Base-by-base conservation (phyloP, 768 basidiomycete species). In the Lentinus brumalis region DNA sequence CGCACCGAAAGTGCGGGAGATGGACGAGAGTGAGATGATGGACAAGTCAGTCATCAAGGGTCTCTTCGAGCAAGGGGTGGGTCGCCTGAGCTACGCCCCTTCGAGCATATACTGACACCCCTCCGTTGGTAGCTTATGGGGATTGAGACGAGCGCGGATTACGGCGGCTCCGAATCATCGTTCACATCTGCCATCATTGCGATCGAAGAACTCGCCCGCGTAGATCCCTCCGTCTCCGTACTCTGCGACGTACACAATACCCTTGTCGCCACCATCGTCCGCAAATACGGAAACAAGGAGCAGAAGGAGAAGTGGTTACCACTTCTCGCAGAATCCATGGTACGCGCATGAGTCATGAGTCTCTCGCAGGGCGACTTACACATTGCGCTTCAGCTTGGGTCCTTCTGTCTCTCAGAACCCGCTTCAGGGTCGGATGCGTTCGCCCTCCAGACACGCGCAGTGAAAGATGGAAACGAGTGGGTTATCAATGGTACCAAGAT, bases 201-300 rank as follows among this genome's bases (percentile, higher is more conserved):
- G 21, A 95, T 99, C 47, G 97, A 99, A 69, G 97, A 99, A 73
- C 88, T 99, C 31, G 96, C 97, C 38, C 95, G 92, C 70, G 81
- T 98, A 40, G 97, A 99, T 73, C 94, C 97, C 0, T 92, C 92
- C 3, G 96, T 99, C 15, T 97, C 96, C 4, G 97, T 98, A 30
- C 77, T 96, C 73, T 96, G 93, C 66, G 97, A 99, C 70, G 97
- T 99, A 4, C 97, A 99, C 81, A 98, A 98, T 74, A 99, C 97
- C 12, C 86, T 99, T 41, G 93, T 98, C 65, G 96, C 98, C 77
- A 97, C 96, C 39, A 88, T 98, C 66, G 75, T 98, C 67, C 86
- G 96, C 59, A 86, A 86, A 67, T 91, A 97, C 69, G 96, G 87
- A 1, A 89, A 85, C 7, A 81, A 90, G 63, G 90, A 88, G 68